A percentile compares a stretch with the other conserved stretches of the same genome.
Conservation (phyloP, 139 green algal genomes). For the Chlorella sp. region DNA sequence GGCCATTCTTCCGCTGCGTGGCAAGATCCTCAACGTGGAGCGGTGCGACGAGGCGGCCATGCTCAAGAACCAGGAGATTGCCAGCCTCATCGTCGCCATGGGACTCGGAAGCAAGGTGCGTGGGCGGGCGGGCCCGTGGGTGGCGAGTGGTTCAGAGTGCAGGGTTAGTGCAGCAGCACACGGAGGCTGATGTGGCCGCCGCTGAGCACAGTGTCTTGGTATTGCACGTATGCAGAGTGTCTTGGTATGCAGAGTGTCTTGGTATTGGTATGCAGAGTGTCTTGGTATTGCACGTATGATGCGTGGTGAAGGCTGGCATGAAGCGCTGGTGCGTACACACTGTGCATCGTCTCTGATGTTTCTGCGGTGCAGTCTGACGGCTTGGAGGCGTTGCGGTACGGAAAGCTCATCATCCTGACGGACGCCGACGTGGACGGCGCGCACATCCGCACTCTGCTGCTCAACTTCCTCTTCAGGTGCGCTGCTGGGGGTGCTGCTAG, state of each 20-base stretch:
- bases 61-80: constrained; percentile 95
- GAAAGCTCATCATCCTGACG: constrained; percentile 93
- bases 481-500: too few species aligned
- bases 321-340: too few species aligned
- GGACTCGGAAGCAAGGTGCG: constrained; percentile 78
- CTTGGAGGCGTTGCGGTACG: constrained; percentile 38
- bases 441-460: constrained; percentile 96
- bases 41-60: constrained; percentile 55
- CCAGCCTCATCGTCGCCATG: constrained; percentile 86
- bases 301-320: too few species aligned
- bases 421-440: constrained; percentile 97
- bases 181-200: too few species aligned
- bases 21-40: constrained; percentile 99
- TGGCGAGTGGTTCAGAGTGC: too few species aligned
- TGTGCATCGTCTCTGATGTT: too few species aligned
- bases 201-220: too few species aligned
- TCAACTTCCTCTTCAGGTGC: constrained; percentile 94
- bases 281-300: too few species aligned
- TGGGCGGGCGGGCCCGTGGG: background rate
- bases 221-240: too few species aligned
- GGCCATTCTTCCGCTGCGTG: constrained; percentile 90
- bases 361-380: constrained; percentile 2
- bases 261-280: too few species aligned
- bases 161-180: too few species aligned
- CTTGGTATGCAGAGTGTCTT: too few species aligned